A percentile compares a stretch with the other conserved stretches of the same genome.
phyloP scores from a whole-genome alignment of 2,329 filamentous ascomycete genomes.

The Alternaria atra region DNA sequence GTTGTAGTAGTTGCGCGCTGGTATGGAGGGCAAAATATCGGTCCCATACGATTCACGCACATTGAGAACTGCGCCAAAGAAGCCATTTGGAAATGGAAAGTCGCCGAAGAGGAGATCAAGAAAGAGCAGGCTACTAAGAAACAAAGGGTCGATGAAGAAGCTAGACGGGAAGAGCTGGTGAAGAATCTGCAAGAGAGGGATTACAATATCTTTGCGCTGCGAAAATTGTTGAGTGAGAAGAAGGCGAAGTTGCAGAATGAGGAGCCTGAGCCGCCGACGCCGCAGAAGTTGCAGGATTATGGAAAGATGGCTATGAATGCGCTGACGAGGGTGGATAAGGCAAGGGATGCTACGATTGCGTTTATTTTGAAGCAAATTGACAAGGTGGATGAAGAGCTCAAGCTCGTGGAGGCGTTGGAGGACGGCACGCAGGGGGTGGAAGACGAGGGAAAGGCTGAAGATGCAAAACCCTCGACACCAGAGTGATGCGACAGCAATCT shows the following conservation, averaged over 20 bases:
- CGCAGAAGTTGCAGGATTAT: conserved; percentile 54
- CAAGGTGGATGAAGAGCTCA: conserved; percentile 56
- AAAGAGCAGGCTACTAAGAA: conserved; percentile 49
- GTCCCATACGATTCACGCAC: conserved; percentile 62
- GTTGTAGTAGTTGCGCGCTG: conserved; percentile 63
- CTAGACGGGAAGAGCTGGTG: conserved; percentile 50
- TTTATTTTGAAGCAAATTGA: conserved; percentile 64
- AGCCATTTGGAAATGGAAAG: conserved; percentile 56
- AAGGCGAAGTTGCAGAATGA: conserved; percentile 42
- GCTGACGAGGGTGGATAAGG: conserved; percentile 57
- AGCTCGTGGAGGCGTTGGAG: conserved; percentile 35
- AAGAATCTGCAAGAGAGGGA: conserved; percentile 54
- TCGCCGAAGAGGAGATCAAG: conserved; percentile 41
- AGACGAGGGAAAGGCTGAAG: neutral
- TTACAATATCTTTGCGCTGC: conserved; percentile 58
- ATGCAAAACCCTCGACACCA: conserved; percentile 7
- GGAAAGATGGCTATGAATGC: conserved; percentile 52
- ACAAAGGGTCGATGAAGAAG: conserved; percentile 48
- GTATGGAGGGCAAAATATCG: conserved; percentile 64
- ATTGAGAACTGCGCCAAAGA: conserved; percentile 61
- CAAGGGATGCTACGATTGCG: conserved; percentile 62
- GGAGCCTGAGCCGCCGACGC: conserved; percentile 35
- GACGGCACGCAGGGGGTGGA: conserved; percentile 18
- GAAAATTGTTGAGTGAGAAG: conserved; percentile 57
- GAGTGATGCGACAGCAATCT: conserved; percentile 3